These are phyloP conservation scores for Diplodia sapinea DNA, from an alignment of 2,329 filamentous ascomycete species.

Conservation along the genomic window DNA sequence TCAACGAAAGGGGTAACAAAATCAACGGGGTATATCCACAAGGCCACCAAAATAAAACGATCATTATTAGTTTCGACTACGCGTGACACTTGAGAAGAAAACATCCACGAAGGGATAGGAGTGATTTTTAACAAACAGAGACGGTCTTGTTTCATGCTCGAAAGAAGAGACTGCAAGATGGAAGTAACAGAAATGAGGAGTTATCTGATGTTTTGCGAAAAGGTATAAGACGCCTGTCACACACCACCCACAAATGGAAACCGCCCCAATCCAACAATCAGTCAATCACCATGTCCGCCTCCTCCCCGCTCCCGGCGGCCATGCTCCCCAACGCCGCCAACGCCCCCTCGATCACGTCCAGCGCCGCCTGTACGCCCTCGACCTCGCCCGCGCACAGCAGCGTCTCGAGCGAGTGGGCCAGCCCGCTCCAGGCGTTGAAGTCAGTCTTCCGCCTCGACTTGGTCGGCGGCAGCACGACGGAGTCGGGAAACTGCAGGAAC, in stretches of 20 bases:
- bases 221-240: not conserved
- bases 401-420: constrained; percentile 30
- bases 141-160: not conserved
- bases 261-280: not conserved
- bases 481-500: constrained; percentile 23
- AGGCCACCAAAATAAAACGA: not conserved
- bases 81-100: not conserved
- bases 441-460: constrained; percentile 28
- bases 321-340: not conserved
- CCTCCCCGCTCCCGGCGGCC: not conserved
- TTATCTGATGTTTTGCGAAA: not conserved
- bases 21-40: not conserved
- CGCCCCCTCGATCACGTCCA: constrained; percentile 22
- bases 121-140: not conserved
- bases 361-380: constrained; percentile 28
- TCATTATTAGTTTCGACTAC: not conserved
- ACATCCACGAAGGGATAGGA: not conserved
- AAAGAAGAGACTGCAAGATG: not conserved
- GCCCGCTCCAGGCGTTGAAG: constrained; percentile 28
- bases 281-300: constrained; percentile 28
- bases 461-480: constrained; percentile 21
- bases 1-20: not conserved
- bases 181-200: not conserved
- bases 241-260: not conserved
- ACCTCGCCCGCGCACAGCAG: constrained; percentile 30